A percentile compares a stretch with the other conserved stretches of the same genome.
Evolutionary conservation across 306 rosid species (phyloP).

Genomic region (Citrullus mucosospermus): DNA sequence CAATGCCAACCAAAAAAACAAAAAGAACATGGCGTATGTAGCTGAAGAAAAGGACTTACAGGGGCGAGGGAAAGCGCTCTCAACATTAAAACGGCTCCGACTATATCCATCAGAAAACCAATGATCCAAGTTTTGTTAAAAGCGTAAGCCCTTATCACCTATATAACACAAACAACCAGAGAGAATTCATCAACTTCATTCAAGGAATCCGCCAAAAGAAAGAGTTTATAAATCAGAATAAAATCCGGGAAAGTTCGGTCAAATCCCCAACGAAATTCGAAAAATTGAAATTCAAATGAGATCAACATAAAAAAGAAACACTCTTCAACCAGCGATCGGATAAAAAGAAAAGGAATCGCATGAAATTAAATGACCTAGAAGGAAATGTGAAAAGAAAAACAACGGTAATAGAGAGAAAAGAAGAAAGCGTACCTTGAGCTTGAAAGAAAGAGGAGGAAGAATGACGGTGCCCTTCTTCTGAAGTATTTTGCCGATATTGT

Average conservation of each 20-base stretch:
- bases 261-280: background rate
- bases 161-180: conserved; percentile 6
- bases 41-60: conserved; percentile 37
- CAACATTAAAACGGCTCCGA: conserved; percentile 85
- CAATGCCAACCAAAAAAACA: background rate
- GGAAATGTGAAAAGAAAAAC: background rate
- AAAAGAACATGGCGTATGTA: background rate
- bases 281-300: background rate
- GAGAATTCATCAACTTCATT: background rate
- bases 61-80: conserved; percentile 92
- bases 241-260: background rate
- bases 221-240: background rate
- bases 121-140: conserved; percentile 67
- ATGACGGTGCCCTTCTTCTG: conserved; percentile 94
- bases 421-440: conserved; percentile 43
- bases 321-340: background rate
- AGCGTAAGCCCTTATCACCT: conserved; percentile 89
- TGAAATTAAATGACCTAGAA: background rate
- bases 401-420: background rate
- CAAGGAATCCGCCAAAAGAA: background rate
- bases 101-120: conserved; percentile 87
- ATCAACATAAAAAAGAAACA: background rate
- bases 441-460: conserved; percentile 91
- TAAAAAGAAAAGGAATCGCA: background rate
- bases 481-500: conserved; percentile 88